These are phyloP conservation scores for Echinosophora koreensis DNA, from an alignment of 306 rosid genomes.

Conservation along the genomic window DNA sequence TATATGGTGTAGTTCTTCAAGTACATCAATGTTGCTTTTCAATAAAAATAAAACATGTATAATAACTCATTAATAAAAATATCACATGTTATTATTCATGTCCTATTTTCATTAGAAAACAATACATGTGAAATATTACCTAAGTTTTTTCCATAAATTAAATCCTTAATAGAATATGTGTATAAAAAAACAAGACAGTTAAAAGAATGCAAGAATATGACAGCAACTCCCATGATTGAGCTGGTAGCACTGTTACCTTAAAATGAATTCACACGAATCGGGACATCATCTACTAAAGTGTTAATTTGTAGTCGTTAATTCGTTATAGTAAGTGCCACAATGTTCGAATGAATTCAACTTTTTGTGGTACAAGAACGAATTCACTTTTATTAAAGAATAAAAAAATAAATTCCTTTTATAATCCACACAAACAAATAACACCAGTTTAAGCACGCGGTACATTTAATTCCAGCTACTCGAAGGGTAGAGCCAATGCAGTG, in stretches of 20 bases:
- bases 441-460: conserved; percentile 22
- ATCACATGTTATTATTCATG: too few relatives aligned
- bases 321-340: background rate
- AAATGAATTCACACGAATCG: conserved; percentile 13
- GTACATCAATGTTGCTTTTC: too few relatives aligned
- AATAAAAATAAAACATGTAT: too few relatives aligned
- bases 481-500: conserved; percentile 4
- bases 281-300: conserved; percentile 29
- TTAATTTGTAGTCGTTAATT: background rate
- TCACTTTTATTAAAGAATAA: conserved; percentile 29
- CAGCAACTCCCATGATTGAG: conserved; percentile 19
- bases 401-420: background rate
- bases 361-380: conserved; percentile 31
- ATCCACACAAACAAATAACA: conserved; percentile 23
- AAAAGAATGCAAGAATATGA: background rate
- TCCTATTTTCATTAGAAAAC: too few relatives aligned
- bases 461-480: background rate
- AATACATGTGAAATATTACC: too few relatives aligned
- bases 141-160: too few relatives aligned
- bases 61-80: too few relatives aligned
- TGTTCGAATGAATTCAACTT: conserved; percentile 19
- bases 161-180: too few relatives aligned
- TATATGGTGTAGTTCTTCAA: too few relatives aligned
- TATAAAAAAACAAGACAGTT: too few relatives aligned
- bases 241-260: conserved; percentile 25